A percentile compares a stretch with the other conserved stretches of the same genome.
Evolutionary conservation across 2,329 filamentous ascomycete genomes (phyloP).

Genomic region (Colletotrichum lini): DNA sequence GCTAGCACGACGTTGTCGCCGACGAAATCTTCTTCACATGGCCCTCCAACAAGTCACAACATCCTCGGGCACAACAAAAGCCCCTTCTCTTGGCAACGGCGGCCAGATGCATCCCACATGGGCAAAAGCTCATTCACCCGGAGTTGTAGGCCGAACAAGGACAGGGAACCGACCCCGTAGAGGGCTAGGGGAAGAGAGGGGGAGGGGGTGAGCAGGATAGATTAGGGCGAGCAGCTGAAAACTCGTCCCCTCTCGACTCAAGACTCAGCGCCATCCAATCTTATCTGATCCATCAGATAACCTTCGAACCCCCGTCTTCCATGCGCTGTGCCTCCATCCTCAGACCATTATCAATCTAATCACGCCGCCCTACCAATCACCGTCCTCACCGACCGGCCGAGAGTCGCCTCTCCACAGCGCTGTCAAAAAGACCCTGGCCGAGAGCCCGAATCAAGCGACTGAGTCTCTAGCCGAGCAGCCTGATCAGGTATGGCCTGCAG

Average conservation of each 20-base stretch:
- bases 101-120: neutral
- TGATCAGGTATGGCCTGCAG: constrained; percentile 14
- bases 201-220: neutral
- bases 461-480: constrained; percentile 30
- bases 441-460: constrained; percentile 5
- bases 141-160: constrained; percentile 17
- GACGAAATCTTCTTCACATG: neutral
- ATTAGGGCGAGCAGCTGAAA: constrained; percentile 20
- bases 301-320: neutral
- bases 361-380: constrained; percentile 17
- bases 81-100: neutral
- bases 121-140: constrained; percentile 7
- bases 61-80: constrained; percentile 4
- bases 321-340: neutral
- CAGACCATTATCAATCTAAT: constrained; percentile 32
- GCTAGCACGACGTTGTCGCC: neutral
- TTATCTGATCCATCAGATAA: constrained; percentile 42
- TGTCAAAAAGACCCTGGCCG: constrained; percentile 27
- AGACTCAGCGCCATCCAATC: constrained; percentile 23
- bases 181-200: no score
- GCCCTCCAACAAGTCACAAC: neutral
- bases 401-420: constrained; percentile 13
- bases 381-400: neutral
- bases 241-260: neutral
- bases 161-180: constrained; percentile 3